Base-by-base conservation (phyloP, 768 basidiomycete species). In the Boletus huronensis region DNA sequence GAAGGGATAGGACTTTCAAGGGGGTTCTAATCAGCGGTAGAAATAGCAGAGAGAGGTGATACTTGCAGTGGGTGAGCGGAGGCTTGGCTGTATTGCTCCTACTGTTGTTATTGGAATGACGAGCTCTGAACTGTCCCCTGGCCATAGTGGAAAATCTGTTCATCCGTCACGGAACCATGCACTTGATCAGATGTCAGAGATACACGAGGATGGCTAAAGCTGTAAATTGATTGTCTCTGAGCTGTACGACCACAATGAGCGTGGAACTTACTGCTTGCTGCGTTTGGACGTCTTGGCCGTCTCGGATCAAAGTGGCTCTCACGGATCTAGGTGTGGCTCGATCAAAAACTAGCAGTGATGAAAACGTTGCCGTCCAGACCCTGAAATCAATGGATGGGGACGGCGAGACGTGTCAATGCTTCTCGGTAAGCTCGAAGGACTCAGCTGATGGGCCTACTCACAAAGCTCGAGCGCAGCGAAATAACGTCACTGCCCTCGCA, bases 1-100 rank as follows among this genome's bases (percentile, higher is more conserved):
- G 65, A 38, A 74, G 58, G 23, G 60, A 62, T 46, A 73, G 34
- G 56, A 74, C 64, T 74, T 55, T 36, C 38, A 50, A 34, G 49
- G 40, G 5, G 6, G 13, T 19, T 36, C 21, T 17, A 28, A 36
- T 52, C 19, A 66, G 36, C 43, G 52, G 26, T 45, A 44, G 35
- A 38, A 19, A 38, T 32, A 16, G 21, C 14, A 43, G 19, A 31
- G 28, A 43, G 36, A 42, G 5, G 28, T 40, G 17, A 29, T 17
- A 60, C 70, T 58, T 21, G 43, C 69, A 70, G 46, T 70, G 69
- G 6, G 69, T 70, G 41, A 58, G 65, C 13, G 54, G 61, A 14
- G 42, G 58, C 11, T 42, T 59, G 13, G 38, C 25, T 21, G 40
- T 32, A 34, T 58, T 36, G 13, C 38, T 36, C 46, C 55, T 55